Evolutionary conservation across 2,329 filamentous ascomycete species (phyloP).

Genomic region (Colletotrichum aenigma): DNA sequence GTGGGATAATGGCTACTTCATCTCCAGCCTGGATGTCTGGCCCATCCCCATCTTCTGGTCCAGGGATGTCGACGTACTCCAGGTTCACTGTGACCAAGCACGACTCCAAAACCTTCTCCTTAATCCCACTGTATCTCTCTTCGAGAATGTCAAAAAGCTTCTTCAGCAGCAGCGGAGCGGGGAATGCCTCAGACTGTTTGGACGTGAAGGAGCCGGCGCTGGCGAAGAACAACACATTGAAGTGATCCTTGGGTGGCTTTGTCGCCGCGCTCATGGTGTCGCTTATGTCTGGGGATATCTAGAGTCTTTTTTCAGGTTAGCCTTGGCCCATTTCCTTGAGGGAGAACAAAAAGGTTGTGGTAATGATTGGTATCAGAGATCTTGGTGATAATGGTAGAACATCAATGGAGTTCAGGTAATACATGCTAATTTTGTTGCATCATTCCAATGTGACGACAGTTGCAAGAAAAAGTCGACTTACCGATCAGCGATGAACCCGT

Average conservation of each 20-base stretch:
- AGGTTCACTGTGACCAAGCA: conserved; percentile 82
- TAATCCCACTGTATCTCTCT: conserved; percentile 71
- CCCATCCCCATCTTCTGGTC: conserved; percentile 38
- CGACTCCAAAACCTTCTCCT: conserved; percentile 68
- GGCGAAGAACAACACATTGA: conserved; percentile 84
- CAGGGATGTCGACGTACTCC: conserved; percentile 75
- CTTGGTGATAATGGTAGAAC: conserved; percentile 70
- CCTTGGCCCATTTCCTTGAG: conserved; percentile 4
- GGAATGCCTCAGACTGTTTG: conserved; percentile 68
- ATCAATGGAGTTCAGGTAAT: conserved; percentile 65
- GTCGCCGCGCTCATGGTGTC: conserved; percentile 39
- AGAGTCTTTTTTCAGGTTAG: conserved; percentile 23
- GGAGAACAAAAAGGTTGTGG: not conserved
- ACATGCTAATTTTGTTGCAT: conserved; percentile 60
- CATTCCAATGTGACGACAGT: conserved; percentile 40
- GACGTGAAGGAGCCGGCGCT: conserved; percentile 72
- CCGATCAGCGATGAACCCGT: not conserved
- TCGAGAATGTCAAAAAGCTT: conserved; percentile 73
- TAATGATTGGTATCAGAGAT: conserved; percentile 63
- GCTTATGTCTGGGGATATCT: not conserved
- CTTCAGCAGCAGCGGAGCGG: conserved; percentile 67
- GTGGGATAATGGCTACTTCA: conserved; percentile 87
- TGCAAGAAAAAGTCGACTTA: conserved; percentile 26
- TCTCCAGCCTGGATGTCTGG: conserved; percentile 72
- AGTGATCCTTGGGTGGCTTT: conserved; percentile 66